Percentiles rank a stretch among this genome's conserved stretches.
Evolutionary conservation across 202 grass and related monocot genomes (phyloP).

Genomic region (Elaeis oleifera): DNA sequence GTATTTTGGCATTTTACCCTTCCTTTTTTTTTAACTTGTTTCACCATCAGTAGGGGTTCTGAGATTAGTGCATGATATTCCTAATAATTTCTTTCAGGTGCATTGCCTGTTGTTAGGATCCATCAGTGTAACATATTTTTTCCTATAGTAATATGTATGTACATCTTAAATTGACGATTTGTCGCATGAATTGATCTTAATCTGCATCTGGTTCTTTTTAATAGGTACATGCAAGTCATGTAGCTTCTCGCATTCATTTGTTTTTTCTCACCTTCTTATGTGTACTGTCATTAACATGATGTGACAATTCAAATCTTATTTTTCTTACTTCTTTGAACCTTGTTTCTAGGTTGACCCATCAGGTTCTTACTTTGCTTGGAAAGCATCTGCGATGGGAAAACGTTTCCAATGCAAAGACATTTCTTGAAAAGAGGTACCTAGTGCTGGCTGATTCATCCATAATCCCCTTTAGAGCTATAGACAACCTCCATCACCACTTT

Average conservation of each 20-base stretch:
- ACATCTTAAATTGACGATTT: too few species aligned
- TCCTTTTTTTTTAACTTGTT: constrained; percentile 2
- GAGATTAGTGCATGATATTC: too few species aligned
- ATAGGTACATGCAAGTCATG: too few species aligned
- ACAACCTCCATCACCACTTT: too few species aligned
- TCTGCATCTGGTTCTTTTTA: too few species aligned
- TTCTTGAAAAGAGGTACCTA: constrained; percentile 91
- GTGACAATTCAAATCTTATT: background rate
- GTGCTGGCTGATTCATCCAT: too few species aligned
- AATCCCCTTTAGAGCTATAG: too few species aligned
- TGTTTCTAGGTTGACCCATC: constrained; percentile 81
- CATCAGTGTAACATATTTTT: too few species aligned
- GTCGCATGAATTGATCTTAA: too few species aligned
- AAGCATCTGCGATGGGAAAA: constrained; percentile 99
- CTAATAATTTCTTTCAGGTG: too few species aligned
- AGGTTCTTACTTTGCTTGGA: constrained; percentile 98
- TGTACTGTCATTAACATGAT: background rate
- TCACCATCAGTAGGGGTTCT: background rate
- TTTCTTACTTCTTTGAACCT: background rate
- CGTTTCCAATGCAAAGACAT: constrained; percentile 94
- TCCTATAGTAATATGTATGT: too few species aligned
- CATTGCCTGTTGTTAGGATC: too few species aligned
- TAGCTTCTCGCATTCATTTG: background rate
- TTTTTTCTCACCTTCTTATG: background rate
- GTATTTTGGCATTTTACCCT: constrained; percentile 30